A percentile compares a stretch with the other conserved stretches of the same genome.
phyloP scores from a whole-genome alignment of 169 alveolate species.

The Plasmodium knowlesi region DNA sequence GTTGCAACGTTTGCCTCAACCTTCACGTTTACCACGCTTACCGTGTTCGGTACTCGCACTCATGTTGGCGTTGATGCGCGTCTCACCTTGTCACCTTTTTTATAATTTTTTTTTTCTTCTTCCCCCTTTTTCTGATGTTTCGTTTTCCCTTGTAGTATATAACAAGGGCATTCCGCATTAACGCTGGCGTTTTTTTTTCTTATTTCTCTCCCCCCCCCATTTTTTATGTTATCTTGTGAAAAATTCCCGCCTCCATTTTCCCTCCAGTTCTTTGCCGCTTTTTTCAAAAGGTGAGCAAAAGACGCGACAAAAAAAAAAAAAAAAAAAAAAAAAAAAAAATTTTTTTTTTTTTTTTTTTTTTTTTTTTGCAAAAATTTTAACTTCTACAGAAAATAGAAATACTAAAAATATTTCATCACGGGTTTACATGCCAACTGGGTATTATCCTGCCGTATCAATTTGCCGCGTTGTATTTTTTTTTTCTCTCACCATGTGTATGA shows the following conservation, averaged over 20 bases:
- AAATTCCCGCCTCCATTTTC: not conserved
- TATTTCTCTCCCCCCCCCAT: not conserved
- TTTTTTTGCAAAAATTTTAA: not conserved
- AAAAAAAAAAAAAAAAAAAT: not conserved
- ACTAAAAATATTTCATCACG: not conserved
- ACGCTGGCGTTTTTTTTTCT: not conserved
- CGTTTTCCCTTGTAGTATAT: constrained; percentile 3
- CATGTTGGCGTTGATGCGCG: not conserved
- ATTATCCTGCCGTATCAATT: not conserved
- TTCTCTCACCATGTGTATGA: not conserved
- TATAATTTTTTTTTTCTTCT: not conserved
- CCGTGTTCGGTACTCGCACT: no score
- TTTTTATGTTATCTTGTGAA: not conserved
- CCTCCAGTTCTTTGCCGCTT: not conserved
- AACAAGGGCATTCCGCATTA: not conserved
- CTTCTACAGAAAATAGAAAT: not conserved
- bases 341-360: not conserved
- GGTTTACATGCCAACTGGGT: not conserved
- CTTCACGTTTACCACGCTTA: not conserved
- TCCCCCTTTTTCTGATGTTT: not conserved
- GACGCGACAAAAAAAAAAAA: not conserved
- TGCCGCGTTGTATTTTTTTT: not conserved
- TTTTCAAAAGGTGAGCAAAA: not conserved
- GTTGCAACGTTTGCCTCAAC: not conserved
- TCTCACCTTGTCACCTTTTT: not conserved